A percentile compares a stretch with the other conserved stretches of the same genome.
phyloP scores from a whole-genome alignment of 345 rosid genomes.

The Eucalyptus marginata region DNA sequence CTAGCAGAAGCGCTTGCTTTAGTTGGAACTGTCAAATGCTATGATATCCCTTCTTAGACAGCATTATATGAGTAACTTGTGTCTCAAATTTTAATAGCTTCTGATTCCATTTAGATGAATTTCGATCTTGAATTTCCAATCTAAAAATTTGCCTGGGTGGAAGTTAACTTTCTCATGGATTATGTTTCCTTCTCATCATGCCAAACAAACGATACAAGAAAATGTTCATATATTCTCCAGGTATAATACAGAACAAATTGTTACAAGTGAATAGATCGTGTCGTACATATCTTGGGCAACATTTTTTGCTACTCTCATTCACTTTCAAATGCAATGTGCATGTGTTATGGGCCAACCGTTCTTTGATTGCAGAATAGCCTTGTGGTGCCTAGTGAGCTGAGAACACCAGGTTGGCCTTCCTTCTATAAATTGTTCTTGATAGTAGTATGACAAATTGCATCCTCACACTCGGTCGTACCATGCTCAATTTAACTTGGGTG shows the following conservation, averaged over 20 bases:
- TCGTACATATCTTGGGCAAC: neutral
- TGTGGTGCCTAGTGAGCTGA: neutral
- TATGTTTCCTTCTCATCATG: neutral
- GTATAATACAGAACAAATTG: neutral
- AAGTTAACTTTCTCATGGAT: neutral
- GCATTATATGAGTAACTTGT: neutral
- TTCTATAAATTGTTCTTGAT: neutral
- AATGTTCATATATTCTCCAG: neutral
- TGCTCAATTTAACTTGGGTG: neutral
- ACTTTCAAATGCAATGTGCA: neutral
- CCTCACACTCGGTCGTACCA: neutral
- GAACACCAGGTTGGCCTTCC: neutral
- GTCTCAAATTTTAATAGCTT: neutral
- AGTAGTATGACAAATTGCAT: neutral
- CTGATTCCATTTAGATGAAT: neutral
- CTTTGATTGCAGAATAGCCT: neutral
- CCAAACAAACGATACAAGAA: neutral
- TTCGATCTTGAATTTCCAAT: neutral
- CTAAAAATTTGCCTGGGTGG: neutral
- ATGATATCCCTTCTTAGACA: neutral
- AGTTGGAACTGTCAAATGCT: conserved; percentile 42
- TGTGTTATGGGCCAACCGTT: fast-evolving
- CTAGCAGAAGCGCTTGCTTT: conserved; percentile 26
- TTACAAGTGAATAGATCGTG: neutral
- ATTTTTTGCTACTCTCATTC: neutral